Evolutionary conservation across 2,329 filamentous ascomycete species (phyloP).

Genomic region (Venturia effusa): DNA sequence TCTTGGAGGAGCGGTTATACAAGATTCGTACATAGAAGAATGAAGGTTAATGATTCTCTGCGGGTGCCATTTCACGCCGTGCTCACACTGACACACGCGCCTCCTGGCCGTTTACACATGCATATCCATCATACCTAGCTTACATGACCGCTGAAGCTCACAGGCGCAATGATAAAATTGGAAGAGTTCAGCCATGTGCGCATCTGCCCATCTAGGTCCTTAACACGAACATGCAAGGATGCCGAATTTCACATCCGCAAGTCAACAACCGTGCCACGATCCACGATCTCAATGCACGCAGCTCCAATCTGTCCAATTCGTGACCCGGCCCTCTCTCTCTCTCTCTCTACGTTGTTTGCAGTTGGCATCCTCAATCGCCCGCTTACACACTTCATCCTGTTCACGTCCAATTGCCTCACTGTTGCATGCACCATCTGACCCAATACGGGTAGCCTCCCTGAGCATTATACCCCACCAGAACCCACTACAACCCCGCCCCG

Average conservation of each 20-base stretch:
- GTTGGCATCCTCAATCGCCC: background rate
- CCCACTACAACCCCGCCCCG: background rate
- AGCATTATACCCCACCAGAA: background rate
- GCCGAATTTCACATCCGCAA: background rate
- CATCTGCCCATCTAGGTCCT: background rate
- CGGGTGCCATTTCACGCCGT: background rate
- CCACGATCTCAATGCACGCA: too few relatives aligned
- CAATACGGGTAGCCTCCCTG: background rate
- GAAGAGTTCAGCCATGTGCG: too few relatives aligned
- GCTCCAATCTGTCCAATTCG: background rate
- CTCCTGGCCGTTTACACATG: too few relatives aligned
- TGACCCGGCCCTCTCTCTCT: background rate
- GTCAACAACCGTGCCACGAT: background rate
- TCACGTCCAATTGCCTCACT: background rate
- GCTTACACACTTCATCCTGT: background rate
- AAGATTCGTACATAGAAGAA: slow-evolving; percentile 11
- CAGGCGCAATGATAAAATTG: too few relatives aligned
- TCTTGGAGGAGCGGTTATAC: slow-evolving; percentile 5
- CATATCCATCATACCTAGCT: too few relatives aligned
- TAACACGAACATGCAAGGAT: background rate
- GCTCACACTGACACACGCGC: too few relatives aligned
- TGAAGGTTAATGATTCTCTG: slow-evolving; percentile 6
- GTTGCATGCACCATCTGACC: background rate
- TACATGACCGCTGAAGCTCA: too few relatives aligned
- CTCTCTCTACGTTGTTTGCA: background rate